A percentile compares a stretch with the other conserved stretches of the same genome.
Evolutionary conservation across 306 rosid species (phyloP).

Genomic region (Pyrus bretschneideri): DNA sequence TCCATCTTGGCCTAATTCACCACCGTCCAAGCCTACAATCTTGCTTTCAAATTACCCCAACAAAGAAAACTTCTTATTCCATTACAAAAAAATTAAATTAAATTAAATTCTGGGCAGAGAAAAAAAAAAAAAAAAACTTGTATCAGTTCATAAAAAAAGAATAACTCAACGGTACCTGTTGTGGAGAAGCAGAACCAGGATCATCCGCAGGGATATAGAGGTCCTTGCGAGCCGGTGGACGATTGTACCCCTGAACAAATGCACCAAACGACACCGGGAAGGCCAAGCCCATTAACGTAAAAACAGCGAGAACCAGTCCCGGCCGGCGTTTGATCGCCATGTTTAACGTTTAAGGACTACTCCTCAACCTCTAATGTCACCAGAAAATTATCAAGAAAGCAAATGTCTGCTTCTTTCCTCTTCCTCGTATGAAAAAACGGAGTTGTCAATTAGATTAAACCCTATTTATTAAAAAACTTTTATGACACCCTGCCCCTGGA

Average conservation of each 20-base stretch:
- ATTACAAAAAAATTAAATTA: neutral
- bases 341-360: neutral
- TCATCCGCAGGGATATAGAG: conserved; percentile 8
- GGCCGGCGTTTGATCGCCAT: conserved; percentile 10
- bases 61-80: neutral
- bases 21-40: neutral
- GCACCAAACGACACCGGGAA: conserved; percentile 5
- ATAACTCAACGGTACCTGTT: conserved; percentile 27
- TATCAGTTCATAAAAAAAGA: too few relatives aligned
- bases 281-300: neutral
- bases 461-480: neutral
- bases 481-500: neutral
- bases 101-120: neutral
- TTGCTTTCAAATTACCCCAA: neutral
- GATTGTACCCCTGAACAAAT: conserved; percentile 20
- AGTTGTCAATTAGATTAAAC: neutral
- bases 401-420: neutral
- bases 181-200: conserved; percentile 24
- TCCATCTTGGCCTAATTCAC: neutral
- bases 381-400: neutral
- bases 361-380: neutral
- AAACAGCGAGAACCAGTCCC: neutral
- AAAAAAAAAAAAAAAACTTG: neutral
- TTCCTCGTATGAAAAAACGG: neutral
- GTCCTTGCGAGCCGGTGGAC: conserved; percentile 25